phyloP scores from a whole-genome alignment of 106 monocot species.

The Dendrobium huoshanense region DNA sequence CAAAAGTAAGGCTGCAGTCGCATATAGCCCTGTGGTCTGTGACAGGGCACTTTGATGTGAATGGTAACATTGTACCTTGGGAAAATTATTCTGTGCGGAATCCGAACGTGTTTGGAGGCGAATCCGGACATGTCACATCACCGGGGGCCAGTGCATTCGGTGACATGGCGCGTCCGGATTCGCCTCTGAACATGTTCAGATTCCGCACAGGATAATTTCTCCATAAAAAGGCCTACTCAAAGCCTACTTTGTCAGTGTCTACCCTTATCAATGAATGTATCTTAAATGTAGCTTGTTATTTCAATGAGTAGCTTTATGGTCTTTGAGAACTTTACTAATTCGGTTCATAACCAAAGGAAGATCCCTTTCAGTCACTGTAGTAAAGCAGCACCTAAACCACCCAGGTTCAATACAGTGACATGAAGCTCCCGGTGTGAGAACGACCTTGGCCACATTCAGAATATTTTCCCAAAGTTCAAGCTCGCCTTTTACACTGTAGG shows the following conservation, averaged over 20 bases:
- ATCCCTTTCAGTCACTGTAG: conserved; percentile 58
- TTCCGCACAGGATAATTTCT: too few species aligned
- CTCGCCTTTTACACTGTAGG: conserved; percentile 92
- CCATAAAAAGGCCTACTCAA: background rate
- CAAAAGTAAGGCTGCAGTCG: too few species aligned
- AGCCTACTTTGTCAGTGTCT: background rate
- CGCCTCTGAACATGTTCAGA: too few species aligned
- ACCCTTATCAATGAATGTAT: background rate
- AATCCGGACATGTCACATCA: too few species aligned
- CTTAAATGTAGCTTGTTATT: background rate
- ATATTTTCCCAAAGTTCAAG: conserved; percentile 76
- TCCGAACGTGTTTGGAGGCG: too few species aligned
- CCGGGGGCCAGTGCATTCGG: too few species aligned
- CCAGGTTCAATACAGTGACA: conserved; percentile 98
- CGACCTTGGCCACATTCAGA: conserved; percentile 64
- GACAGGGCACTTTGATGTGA: background rate
- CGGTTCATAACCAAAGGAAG: conserved; percentile 83
- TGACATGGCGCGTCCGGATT: too few species aligned
- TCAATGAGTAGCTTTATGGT: background rate
- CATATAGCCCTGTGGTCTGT: background rate
- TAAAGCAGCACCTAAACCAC: conserved; percentile 88
- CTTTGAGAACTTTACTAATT: conserved; percentile 40
- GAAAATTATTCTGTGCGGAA: too few species aligned
- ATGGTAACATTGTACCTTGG: too few species aligned
- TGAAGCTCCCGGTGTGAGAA: conserved; percentile 69